These are phyloP conservation scores for Rhodotorula sp. DNA, from an alignment of 1,284 basidiomycete genomes.

Conservation along the genomic window DNA sequence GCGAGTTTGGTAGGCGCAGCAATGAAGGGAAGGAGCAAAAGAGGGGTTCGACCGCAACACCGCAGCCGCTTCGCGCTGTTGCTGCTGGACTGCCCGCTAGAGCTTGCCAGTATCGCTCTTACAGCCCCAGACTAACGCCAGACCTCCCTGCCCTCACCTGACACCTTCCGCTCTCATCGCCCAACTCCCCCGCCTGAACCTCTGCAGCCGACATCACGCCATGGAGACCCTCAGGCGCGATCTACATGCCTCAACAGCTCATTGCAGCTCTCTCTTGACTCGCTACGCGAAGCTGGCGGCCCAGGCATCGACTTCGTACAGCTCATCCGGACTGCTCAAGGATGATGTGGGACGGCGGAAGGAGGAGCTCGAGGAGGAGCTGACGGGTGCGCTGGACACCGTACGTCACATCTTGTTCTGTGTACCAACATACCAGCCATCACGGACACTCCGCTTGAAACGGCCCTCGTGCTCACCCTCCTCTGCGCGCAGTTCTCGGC, in stretches of 20 bases:
- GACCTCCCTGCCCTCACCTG: too few relatives aligned
- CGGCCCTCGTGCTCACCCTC: too few relatives aligned
- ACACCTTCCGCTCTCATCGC: too few relatives aligned
- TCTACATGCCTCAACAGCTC: slow-evolving; percentile 31
- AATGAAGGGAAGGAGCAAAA: background rate
- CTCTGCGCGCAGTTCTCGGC: slow-evolving; percentile 13
- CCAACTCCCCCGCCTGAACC: background rate
- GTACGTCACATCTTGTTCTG: slow-evolving; percentile 52
- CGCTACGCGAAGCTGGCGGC: slow-evolving; percentile 82
- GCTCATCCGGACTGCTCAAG: slow-evolving; percentile 32
- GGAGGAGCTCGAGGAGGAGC: slow-evolving; percentile 63
- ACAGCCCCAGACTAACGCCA: too few relatives aligned
- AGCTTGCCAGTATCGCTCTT: too few relatives aligned
- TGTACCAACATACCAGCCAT: background rate
- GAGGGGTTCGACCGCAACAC: too few relatives aligned
- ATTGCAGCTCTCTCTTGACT: slow-evolving; percentile 79
- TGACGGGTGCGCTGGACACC: slow-evolving; percentile 84
- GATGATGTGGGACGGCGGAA: slow-evolving; percentile 58
- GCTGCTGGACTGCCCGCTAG: too few relatives aligned
- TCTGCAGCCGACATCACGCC: too few relatives aligned
- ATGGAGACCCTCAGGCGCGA: slow-evolving; percentile 32
- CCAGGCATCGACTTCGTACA: slow-evolving; percentile 59
- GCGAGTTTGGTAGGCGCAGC: background rate
- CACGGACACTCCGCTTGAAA: background rate
- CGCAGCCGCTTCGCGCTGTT: too few relatives aligned